Conservation (phyloP, 805 yeast genomes). For the Kodamaea lidongshanica region DNA sequence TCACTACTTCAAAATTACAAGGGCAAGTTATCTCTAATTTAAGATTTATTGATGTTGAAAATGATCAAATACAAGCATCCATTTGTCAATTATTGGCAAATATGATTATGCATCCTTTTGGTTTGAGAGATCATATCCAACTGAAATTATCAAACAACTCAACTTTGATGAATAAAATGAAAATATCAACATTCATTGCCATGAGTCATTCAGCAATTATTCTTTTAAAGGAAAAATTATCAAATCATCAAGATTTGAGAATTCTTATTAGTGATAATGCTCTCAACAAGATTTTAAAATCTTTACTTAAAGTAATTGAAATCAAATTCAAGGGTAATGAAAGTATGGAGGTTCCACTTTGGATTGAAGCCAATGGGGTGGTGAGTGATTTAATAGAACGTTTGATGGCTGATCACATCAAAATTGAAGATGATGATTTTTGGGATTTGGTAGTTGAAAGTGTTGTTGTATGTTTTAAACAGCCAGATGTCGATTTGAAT, state of each 20-base stretch:
- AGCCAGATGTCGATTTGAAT: constrained; percentile 9
- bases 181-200: constrained; percentile 61
- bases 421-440: constrained; percentile 14
- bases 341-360: constrained; percentile 32
- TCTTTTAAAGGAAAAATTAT: constrained; percentile 35
- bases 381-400: constrained; percentile 30
- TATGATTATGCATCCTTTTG: constrained; percentile 54
- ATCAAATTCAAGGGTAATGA: constrained; percentile 35
- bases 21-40: constrained; percentile 48
- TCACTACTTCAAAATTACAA: constrained; percentile 56
- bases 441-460: constrained; percentile 41
- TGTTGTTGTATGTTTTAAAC: constrained; percentile 35
- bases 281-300: constrained; percentile 39
- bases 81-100: constrained; percentile 50
- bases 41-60: constrained; percentile 21
- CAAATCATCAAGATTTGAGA: constrained; percentile 20
- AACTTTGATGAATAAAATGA: constrained; percentile 23
- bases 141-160: constrained; percentile 41
- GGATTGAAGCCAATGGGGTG: constrained; percentile 47
- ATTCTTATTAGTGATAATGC: constrained; percentile 40
- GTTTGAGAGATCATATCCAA: constrained; percentile 51
- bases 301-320: constrained; percentile 48
- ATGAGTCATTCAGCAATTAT: constrained; percentile 45
- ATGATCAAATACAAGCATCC: constrained; percentile 33
- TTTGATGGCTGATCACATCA: constrained; percentile 14